Evolutionary conservation across 2,329 filamentous ascomycete species (phyloP).

Genomic region (Trichoderma harzianum): DNA sequence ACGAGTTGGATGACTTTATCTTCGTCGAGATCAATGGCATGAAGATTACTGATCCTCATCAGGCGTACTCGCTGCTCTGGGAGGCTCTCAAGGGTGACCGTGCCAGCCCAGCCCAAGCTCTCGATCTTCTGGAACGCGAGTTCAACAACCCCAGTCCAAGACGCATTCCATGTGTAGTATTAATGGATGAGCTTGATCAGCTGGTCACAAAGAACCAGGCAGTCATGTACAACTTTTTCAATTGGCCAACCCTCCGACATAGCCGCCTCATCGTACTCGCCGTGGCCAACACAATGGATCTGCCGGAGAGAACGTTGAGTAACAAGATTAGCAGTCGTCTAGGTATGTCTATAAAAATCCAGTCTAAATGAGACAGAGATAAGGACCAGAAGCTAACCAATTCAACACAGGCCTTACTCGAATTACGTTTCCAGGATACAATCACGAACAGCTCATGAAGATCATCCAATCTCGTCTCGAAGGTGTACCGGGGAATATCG

Average conservation of each 20-base stretch:
- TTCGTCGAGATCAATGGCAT: constrained; percentile 99
- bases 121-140: constrained; percentile 87
- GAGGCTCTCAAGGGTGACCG: constrained; percentile 91
- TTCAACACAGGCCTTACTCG: constrained; percentile 64
- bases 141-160: constrained; percentile 89
- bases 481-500: constrained; percentile 82
- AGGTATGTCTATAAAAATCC: constrained; percentile 36
- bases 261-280: constrained; percentile 93
- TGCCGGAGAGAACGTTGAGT: constrained; percentile 90
- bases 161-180: constrained; percentile 87
- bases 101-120: constrained; percentile 84
- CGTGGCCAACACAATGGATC: constrained; percentile 98
- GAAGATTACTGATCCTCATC: constrained; percentile 98
- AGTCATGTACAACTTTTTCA: constrained; percentile 99
- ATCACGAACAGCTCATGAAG: constrained; percentile 92
- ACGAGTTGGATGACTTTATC: constrained; percentile 96
- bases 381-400: not conserved
- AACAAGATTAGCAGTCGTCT: constrained; percentile 97
- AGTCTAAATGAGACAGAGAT: not conserved
- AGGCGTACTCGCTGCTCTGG: constrained; percentile 93
- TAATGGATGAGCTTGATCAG: constrained; percentile 98
- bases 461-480: constrained; percentile 94
- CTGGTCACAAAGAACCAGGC: constrained; percentile 96
- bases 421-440: constrained; percentile 97
- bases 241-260: constrained; percentile 91